These are phyloP conservation scores for Penicillium odoratum DNA, from an alignment of 495 filamentous ascomycete genomes.

Conservation along the genomic window DNA sequence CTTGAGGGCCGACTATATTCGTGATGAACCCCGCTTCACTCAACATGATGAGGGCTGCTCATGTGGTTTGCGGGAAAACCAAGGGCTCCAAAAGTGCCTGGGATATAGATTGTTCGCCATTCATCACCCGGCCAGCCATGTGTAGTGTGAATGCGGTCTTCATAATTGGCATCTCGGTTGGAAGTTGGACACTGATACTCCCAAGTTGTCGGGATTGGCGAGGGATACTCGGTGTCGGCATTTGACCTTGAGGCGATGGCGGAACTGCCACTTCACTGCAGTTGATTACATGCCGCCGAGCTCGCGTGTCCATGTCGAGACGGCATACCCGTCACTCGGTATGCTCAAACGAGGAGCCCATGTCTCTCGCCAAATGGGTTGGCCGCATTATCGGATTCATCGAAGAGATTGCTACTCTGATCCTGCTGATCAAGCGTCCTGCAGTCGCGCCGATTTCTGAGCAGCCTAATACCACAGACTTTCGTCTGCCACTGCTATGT, in stretches of 20 bases:
- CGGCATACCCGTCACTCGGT: not conserved
- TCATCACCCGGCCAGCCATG: not conserved
- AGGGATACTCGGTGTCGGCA: not conserved
- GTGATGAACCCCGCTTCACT: not conserved
- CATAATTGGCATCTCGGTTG: not conserved
- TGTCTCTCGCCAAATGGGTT: conserved; percentile 1
- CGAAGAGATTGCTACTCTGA: not conserved
- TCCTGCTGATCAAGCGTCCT: not conserved
- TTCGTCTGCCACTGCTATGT: not conserved
- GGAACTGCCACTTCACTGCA: not conserved
- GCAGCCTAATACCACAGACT: not conserved
- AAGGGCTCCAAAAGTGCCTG: conserved; percentile 1
- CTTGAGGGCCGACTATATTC: not conserved
- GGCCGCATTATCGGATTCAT: conserved; percentile 1
- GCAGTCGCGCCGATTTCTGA: conserved; percentile 1
- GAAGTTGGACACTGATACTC: not conserved
- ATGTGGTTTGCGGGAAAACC: not conserved
- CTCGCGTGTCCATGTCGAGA: not conserved
- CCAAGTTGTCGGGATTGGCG: not conserved
- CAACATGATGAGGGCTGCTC: not conserved
- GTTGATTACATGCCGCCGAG: not conserved
- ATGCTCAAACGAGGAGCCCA: conserved; percentile 1
- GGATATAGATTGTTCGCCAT: not conserved
- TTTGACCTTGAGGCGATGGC: not conserved
- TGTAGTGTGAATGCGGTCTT: not conserved